Base-by-base conservation (phyloP, 1,284 basidiomycete species). In the Takashimella tepidaria region DNA sequence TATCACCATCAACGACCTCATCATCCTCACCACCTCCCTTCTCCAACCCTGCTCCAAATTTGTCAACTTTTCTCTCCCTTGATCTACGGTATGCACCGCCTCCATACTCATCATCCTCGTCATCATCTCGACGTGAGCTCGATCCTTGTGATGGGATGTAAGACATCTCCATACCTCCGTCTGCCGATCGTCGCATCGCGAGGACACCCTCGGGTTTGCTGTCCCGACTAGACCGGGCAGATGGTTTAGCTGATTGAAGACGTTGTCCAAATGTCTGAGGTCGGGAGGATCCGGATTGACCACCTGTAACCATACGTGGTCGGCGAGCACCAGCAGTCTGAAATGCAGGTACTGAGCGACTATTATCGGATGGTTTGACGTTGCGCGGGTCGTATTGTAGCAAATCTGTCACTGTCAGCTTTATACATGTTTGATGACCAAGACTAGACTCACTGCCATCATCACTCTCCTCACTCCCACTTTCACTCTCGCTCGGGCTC, bases 1-100 rank as follows among this genome's bases (percentile, higher is more conserved):
- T 67, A 21, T 61, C 58, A 77, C 80, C 67, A 61, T 87, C 85
- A 31, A 70, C 78, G 54, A 79, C 79, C 19, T 67, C 63, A 41
- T 76, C 75, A 10, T 71, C 68, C 24, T 81, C 81, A 49, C 79
- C 79, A 1, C 81, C 80, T 6, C 88, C 89, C 70, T 81, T 87
- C 79, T 91, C 91, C 84, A 91, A 79, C 24, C 87, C 92, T 45
- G 82, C 86, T 46, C 87, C 93, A 72, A 91, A 95, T 56, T 74
- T 79, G 70, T 92, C 87, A 41, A 86, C 83, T 19, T 84, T 84
- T 67, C 84, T 84, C 62, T 80, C 76, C 58, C 73, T 74, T 44
- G 77, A 75, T 50, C 77, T 78, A 47, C 71, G 74, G 62, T 64
- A 57, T 64, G 68, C 54, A 37, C 71, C 70, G n/a, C 69, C 70